Conservation (phyloP, 768 basidiomycete genomes). For the Leccinum obscurum region DNA sequence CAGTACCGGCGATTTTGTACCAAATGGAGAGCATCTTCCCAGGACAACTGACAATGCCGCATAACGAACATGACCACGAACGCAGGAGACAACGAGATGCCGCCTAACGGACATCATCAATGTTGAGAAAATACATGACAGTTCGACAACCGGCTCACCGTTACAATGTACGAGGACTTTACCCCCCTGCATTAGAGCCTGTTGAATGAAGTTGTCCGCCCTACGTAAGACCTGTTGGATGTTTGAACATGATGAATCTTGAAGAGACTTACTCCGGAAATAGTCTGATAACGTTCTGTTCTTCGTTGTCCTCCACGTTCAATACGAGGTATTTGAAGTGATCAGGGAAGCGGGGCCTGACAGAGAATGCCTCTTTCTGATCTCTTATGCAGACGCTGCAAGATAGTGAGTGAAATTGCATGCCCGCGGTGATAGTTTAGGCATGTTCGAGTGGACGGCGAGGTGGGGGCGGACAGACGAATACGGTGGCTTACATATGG, state of each 20-base stretch:
- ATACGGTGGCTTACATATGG: conserved; percentile 60
- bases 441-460: neutral
- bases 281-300: conserved; percentile 89
- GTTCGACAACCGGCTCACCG: conserved; percentile 44
- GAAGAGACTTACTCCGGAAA: conserved; percentile 69
- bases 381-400: conserved; percentile 85
- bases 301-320: conserved; percentile 90
- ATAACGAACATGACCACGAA: conserved; percentile 95
- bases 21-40: conserved; percentile 86
- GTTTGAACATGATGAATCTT: neutral
- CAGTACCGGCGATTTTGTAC: conserved; percentile 93
- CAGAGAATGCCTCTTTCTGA: conserved; percentile 86
- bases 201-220: conserved; percentile 74
- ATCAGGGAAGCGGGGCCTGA: conserved; percentile 81
- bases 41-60: conserved; percentile 77
- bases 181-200: conserved; percentile 57
- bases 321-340: conserved; percentile 76
- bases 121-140: neutral
- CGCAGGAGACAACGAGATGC: conserved; percentile 83
- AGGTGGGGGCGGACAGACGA: neutral
- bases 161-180: conserved; percentile 89
- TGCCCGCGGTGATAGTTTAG: neutral
- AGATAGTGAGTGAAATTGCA: conserved; percentile 2
- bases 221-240: conserved; percentile 37
- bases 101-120: conserved; percentile 47